Percentiles rank a stretch among this genome's conserved stretches.
These are phyloP conservation scores for Leccinum longicurvipes DNA, from an alignment of 768 basidiomycete genomes.

Conservation along the genomic window DNA sequence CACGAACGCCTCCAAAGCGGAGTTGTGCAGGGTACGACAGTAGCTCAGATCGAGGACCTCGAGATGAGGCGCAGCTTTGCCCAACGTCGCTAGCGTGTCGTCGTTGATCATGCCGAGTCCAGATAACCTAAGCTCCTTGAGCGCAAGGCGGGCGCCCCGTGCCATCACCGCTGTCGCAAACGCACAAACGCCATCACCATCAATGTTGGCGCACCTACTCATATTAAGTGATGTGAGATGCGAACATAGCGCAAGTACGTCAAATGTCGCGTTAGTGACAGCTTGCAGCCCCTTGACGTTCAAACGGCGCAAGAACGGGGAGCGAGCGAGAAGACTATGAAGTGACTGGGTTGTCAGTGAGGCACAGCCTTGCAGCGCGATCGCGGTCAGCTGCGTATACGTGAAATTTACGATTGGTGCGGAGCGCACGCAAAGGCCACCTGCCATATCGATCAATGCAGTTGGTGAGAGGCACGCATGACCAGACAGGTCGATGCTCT, in stretches of 20 bases:
- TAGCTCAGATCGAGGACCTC: slow-evolving; percentile 83
- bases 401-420: slow-evolving; percentile 28
- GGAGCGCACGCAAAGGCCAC: slow-evolving; percentile 48
- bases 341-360: slow-evolving; percentile 63
- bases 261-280: slow-evolving; percentile 74
- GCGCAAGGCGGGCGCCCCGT: slow-evolving; percentile 45
- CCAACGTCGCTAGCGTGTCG: slow-evolving; percentile 60
- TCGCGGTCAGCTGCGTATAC: slow-evolving; percentile 63
- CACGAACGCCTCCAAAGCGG: slow-evolving; percentile 71
- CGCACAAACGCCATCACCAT: slow-evolving; percentile 56
- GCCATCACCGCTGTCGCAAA: slow-evolving; percentile 43
- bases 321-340: slow-evolving; percentile 64
- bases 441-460: slow-evolving; percentile 50
- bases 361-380: slow-evolving; percentile 74
- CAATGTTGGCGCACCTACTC: slow-evolving; percentile 66
- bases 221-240: slow-evolving; percentile 62
- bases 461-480: slow-evolving; percentile 49
- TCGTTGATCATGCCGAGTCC: slow-evolving; percentile 64
- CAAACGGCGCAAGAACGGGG: slow-evolving; percentile 54
- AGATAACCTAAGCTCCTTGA: slow-evolving; percentile 65
- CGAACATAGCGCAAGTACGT: slow-evolving; percentile 58
- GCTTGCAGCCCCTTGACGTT: slow-evolving; percentile 64
- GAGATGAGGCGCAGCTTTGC: slow-evolving; percentile 63
- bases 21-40: slow-evolving; percentile 66
- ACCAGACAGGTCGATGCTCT: slow-evolving; percentile 59